Conservation (phyloP, 2,329 filamentous ascomycete genomes). For the Fusarium subtropicale region DNA sequence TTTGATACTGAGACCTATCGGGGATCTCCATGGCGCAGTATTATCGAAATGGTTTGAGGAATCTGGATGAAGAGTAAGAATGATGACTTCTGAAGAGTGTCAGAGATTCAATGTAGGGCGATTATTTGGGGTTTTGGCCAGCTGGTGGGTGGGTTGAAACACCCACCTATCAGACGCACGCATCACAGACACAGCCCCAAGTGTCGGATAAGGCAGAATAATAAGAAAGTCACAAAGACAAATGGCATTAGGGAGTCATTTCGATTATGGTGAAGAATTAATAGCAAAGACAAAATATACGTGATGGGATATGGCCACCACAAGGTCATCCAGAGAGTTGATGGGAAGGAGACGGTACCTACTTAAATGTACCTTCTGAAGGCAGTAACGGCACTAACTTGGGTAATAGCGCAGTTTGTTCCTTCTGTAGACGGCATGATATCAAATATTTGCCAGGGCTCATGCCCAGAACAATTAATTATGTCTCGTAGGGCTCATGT, state of each 20-base stretch:
- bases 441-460: not conserved
- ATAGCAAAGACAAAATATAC: not conserved
- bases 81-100: not conserved
- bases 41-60: accelerated
- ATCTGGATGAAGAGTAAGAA: no score
- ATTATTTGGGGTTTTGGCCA: not conserved
- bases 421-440: not conserved
- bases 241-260: not conserved
- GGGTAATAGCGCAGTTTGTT: no score
- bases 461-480: no score
- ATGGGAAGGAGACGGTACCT: not conserved
- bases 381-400: no score
- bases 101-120: accelerated
- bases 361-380: no score
- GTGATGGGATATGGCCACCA: not conserved
- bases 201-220: accelerated
- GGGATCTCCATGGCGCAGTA: not conserved
- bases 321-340: accelerated
- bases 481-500: no score
- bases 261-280: not conserved
- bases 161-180: not conserved
- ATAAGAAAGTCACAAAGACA: accelerated
- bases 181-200: not conserved
- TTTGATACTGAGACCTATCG: not conserved
- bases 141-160: not conserved